Evolutionary conservation across 1,139 yeast species (phyloP).

Genomic region (Candida dubliniensis): DNA sequence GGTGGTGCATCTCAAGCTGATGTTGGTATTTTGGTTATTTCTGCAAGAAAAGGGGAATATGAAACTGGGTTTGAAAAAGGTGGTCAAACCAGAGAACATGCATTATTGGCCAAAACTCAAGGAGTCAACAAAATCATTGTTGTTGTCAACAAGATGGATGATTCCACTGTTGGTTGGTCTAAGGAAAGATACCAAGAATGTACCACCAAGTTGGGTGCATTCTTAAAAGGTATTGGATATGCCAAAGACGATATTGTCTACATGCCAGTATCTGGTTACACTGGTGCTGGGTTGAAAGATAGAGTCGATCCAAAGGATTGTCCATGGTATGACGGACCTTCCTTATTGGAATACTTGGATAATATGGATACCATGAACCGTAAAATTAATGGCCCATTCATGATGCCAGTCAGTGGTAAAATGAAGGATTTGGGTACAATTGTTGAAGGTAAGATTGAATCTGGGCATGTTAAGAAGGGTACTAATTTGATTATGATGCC

Average conservation of each 20-base stretch:
- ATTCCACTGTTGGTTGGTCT: constrained; percentile 94
- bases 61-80: constrained; percentile 99
- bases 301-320: constrained; percentile 68
- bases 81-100: constrained; percentile 99
- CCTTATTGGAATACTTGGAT: constrained; percentile 88
- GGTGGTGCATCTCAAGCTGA: constrained; percentile 99
- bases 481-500: constrained; percentile 85
- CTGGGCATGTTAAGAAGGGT: constrained; percentile 88
- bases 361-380: constrained; percentile 78
- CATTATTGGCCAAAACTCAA: constrained; percentile 94
- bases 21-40: constrained; percentile 92
- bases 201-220: constrained; percentile 72
- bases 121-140: constrained; percentile 93
- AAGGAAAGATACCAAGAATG: constrained; percentile 96
- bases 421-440: constrained; percentile 96
- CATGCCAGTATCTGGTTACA: constrained; percentile 98
- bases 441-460: constrained; percentile 96
- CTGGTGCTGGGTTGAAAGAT: constrained; percentile 95
- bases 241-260: constrained; percentile 77
- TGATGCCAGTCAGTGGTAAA: constrained; percentile 93
- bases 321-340: constrained; percentile 94
- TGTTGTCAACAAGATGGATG: constrained; percentile 98
- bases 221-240: constrained; percentile 90
- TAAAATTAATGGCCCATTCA: constrained; percentile 89
- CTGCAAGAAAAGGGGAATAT: constrained; percentile 98